A percentile compares a stretch with the other conserved stretches of the same genome.
Conservation (phyloP, 2,329 filamentous ascomycete species). For the Annulohypoxylon truncatum region DNA sequence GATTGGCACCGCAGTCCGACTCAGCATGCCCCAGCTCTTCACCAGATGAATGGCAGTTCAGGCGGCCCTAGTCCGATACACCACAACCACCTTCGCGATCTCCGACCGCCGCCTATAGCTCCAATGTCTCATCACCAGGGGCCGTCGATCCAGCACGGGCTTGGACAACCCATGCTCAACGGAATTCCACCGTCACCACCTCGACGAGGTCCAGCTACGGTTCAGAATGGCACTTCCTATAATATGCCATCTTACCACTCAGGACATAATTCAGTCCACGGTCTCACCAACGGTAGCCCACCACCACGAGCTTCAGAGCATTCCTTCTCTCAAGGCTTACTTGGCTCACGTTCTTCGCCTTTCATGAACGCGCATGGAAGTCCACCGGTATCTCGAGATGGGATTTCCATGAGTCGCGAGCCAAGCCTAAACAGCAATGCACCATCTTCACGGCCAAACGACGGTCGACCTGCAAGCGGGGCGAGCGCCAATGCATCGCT, state of each 20-base stretch:
- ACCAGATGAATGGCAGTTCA: conserved; percentile 63
- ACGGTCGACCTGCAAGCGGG: conserved; percentile 62
- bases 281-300: conserved; percentile 55
- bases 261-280: conserved; percentile 47
- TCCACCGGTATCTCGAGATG: conserved; percentile 59
- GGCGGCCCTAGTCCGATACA: conserved; percentile 46
- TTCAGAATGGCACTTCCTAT: conserved; percentile 53
- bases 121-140: conserved; percentile 57
- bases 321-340: conserved; percentile 58
- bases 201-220: conserved; percentile 57
- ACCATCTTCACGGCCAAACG: conserved; percentile 49
- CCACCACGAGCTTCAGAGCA: conserved; percentile 59
- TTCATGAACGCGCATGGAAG: conserved; percentile 60
- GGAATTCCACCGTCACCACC: conserved; percentile 63
- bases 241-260: conserved; percentile 54
- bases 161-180: conserved; percentile 57
- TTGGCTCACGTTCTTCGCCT: conserved; percentile 55
- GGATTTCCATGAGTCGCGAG: conserved; percentile 49
- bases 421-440: conserved; percentile 48
- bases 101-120: conserved; percentile 62
- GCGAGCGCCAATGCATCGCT: conserved; percentile 82
- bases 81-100: conserved; percentile 55
- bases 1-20: conserved; percentile 65
- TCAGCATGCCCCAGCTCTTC: conserved; percentile 60
- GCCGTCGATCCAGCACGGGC: conserved; percentile 58